These are phyloP conservation scores for Termitomyces sp. DNA, from an alignment of 768 basidiomycete species.

Conservation along the genomic window DNA sequence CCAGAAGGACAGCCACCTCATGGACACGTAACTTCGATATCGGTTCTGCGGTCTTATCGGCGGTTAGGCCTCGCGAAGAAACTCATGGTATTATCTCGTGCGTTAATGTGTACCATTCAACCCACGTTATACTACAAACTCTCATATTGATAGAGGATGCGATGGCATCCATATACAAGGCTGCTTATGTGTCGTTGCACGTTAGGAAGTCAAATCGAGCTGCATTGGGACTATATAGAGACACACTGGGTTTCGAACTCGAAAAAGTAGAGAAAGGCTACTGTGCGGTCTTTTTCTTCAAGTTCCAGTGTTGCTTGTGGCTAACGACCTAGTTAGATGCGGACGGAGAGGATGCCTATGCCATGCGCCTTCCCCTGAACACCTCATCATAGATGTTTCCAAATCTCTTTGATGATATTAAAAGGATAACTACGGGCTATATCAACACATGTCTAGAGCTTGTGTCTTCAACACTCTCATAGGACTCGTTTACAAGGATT, in stretches of 20 bases:
- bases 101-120: conserved; percentile 21
- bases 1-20: conserved; percentile 63
- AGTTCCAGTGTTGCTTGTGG: background rate
- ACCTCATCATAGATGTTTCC: background rate
- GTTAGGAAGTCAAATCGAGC: conserved; percentile 96
- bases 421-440: background rate
- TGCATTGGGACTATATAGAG: conserved; percentile 81
- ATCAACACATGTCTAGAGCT: background rate
- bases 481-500: background rate
- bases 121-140: background rate
- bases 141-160: conserved; percentile 61
- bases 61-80: conserved; percentile 92
- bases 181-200: conserved; percentile 86
- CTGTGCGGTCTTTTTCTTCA: conserved; percentile 43
- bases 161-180: conserved; percentile 83
- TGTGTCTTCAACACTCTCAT: background rate
- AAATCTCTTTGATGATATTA: background rate
- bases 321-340: conserved; percentile 51
- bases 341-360: conserved; percentile 92
- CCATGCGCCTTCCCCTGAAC: conserved; percentile 72
- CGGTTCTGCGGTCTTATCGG: conserved; percentile 86
- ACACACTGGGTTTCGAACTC: conserved; percentile 87
- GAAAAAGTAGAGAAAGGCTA: conserved; percentile 88
- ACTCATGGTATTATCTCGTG: conserved; percentile 92
- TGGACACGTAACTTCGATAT: conserved; percentile 97